These are phyloP conservation scores for Dendryphion nanum DNA, from an alignment of 2,329 filamentous ascomycete genomes.

Conservation along the genomic window DNA sequence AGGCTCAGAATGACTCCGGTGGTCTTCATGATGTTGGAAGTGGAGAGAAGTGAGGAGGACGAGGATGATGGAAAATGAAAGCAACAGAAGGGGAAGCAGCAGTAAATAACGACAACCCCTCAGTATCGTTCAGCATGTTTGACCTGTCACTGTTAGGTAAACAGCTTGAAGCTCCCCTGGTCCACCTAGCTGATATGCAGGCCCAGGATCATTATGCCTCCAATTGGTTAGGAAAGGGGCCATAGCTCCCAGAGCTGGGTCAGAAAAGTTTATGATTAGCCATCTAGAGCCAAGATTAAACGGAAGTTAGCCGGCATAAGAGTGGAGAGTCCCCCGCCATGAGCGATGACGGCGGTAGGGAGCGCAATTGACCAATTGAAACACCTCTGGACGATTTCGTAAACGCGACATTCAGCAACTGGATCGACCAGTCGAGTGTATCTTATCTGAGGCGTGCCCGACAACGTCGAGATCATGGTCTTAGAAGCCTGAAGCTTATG, in stretches of 20 bases:
- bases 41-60: background rate
- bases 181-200: slow-evolving; percentile 21
- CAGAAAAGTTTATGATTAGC: slow-evolving; percentile 6
- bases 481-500: slow-evolving; percentile 11
- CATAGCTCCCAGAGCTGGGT: too few species aligned
- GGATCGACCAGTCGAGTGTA: too few species aligned
- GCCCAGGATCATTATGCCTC: too few species aligned
- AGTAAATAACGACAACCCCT: slow-evolving; percentile 21
- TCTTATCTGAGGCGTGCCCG: slow-evolving; percentile 30
- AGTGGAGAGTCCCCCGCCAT: slow-evolving; percentile 24
- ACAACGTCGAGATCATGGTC: slow-evolving; percentile 7
- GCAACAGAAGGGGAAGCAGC: slow-evolving; percentile 7
- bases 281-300: slow-evolving; percentile 2
- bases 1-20: slow-evolving; percentile 31
- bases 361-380: slow-evolving; percentile 21
- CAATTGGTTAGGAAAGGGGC: too few species aligned
- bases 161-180: slow-evolving; percentile 30
- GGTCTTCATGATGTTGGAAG: slow-evolving; percentile 25
- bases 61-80: slow-evolving; percentile 1
- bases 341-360: slow-evolving; percentile 19
- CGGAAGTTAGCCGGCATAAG: slow-evolving; percentile 11
- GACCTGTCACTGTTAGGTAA: slow-evolving; percentile 35
- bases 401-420: slow-evolving; percentile 17
- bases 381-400: slow-evolving; percentile 15
- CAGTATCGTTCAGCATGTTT: slow-evolving; percentile 24